Percentiles rank a stretch among this genome's conserved stretches.
Evolutionary conservation across 805 yeast species (phyloP).

Genomic region (Cyberlindnera subsufficiens): DNA sequence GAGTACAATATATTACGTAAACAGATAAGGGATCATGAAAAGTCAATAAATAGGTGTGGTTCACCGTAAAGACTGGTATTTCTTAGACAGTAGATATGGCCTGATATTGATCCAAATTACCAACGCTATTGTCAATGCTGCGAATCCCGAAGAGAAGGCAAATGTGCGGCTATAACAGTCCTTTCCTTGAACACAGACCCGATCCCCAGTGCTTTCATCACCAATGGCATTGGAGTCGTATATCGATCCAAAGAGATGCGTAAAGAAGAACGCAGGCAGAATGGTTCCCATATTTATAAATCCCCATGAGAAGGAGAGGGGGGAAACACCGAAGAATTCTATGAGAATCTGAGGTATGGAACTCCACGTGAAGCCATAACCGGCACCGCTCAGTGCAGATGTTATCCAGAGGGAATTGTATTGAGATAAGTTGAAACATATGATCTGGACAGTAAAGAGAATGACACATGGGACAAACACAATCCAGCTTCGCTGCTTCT

Average conservation of each 20-base stretch:
- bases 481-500: constrained; percentile 46
- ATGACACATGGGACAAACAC: constrained; percentile 47
- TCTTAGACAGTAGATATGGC: constrained; percentile 4
- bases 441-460: constrained; percentile 42
- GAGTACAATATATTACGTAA: too few species aligned
- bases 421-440: constrained; percentile 33
- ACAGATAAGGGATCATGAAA: too few species aligned
- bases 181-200: constrained; percentile 21
- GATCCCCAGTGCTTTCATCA: constrained; percentile 9
- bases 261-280: constrained; percentile 52
- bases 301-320: constrained; percentile 73
- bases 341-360: constrained; percentile 72
- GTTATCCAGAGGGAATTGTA: constrained; percentile 38
- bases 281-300: constrained; percentile 62
- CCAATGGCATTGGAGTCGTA: constrained; percentile 44
- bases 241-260: constrained; percentile 54
- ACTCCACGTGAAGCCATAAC: constrained; percentile 71
- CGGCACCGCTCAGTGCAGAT: constrained; percentile 58
- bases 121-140: constrained; percentile 11
- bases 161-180: constrained; percentile 37
- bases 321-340: constrained; percentile 63
- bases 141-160: constrained; percentile 28
- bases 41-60: neutral
- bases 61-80: constrained; percentile 1
- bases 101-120: constrained; percentile 14